Evolutionary conservation across 176 grass and related monocot genomes (phyloP), one percentile per base, ranked within the genome.

Genomic region (Carex pumila): DNA sequence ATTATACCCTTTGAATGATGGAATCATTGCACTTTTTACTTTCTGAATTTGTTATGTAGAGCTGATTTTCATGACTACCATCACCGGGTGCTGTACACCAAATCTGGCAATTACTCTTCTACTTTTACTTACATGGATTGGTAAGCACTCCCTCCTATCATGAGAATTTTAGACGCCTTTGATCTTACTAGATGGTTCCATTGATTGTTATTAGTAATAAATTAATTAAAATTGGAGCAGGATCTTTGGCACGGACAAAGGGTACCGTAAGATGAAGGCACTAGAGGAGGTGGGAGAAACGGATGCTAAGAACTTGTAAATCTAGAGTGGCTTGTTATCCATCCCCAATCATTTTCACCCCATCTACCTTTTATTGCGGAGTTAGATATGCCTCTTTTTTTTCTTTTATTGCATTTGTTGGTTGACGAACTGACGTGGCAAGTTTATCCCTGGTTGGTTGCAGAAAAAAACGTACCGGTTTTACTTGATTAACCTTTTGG

Each of bases 61-160:
- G 83, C 94, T 2, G 84, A 93, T 50, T 96, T 96, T 75, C 94
- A 96, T 90, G 94, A 96, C 62, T 96, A 93, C 68, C 94, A 93
- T 87, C 91, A 96, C 37, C 91, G 94, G 53, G 91, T 96, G 87
- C 91, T 96, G 2, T 96, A 96, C 76, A 96, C 94, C n/a, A 96
- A 96, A 52, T 96, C 91, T 10, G 91, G 91, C 17, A 92, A 93
- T 78, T 97, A 97, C 52, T 88, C 94, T 56, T 97, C 94, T n/a
- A 93, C 94, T 82, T 97, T 97, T 88, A 85, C 92, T 79, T 97
- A 97, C 81, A 97, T 97, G 94, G 94, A 97, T 86, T 93, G 94
- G 94, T 97, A 70, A 83, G 85, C 52, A 77, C 12, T 39, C 21
- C 83, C 30, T 80, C 29, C 9, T 50, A 17, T 18, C n/a, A 54